Percentiles rank a stretch among this genome's conserved stretches.
Conservation (phyloP, 2,329 filamentous ascomycete genomes). For the Cryphonectria japonica region DNA sequence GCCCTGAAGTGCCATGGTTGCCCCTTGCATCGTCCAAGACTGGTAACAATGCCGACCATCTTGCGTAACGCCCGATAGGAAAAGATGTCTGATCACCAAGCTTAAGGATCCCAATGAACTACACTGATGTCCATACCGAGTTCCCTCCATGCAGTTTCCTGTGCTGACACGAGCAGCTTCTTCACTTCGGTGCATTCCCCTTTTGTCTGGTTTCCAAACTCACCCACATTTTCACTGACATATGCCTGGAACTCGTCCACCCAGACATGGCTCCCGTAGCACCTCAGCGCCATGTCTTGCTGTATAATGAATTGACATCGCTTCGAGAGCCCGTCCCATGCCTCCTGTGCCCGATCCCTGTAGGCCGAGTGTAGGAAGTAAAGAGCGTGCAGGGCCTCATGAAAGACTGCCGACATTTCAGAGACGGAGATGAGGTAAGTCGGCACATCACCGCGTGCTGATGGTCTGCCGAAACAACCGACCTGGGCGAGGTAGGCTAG, state of each 20-base stretch:
- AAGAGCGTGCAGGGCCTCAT: constrained; percentile 14
- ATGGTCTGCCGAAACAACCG: not conserved
- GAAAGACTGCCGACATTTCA: not conserved
- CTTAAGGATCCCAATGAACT: not conserved
- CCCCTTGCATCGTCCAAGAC: too few relatives aligned
- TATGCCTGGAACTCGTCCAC: constrained; percentile 19
- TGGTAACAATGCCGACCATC: too few relatives aligned
- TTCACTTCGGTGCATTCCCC: not conserved
- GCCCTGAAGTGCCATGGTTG: too few relatives aligned
- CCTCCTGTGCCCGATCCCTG: not conserved
- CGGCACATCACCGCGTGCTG: not conserved
- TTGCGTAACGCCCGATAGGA: not conserved
- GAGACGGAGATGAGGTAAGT: constrained; percentile 16
- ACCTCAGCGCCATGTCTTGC: not conserved
- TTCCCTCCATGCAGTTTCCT: constrained; percentile 2
- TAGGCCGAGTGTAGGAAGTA: constrained; percentile 16
- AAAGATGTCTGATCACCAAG: too few relatives aligned
- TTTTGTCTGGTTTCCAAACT: constrained; percentile 2
- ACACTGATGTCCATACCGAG: not conserved
- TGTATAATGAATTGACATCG: not conserved
- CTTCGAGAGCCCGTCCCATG: constrained; percentile 4
- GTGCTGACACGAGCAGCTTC: constrained; percentile 4
- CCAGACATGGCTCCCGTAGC: constrained; percentile 15
- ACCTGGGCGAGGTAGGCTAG: not conserved
- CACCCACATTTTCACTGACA: not conserved